Conservation (phyloP, 306 rosid species). For the Mimosa bimucronata region DNA sequence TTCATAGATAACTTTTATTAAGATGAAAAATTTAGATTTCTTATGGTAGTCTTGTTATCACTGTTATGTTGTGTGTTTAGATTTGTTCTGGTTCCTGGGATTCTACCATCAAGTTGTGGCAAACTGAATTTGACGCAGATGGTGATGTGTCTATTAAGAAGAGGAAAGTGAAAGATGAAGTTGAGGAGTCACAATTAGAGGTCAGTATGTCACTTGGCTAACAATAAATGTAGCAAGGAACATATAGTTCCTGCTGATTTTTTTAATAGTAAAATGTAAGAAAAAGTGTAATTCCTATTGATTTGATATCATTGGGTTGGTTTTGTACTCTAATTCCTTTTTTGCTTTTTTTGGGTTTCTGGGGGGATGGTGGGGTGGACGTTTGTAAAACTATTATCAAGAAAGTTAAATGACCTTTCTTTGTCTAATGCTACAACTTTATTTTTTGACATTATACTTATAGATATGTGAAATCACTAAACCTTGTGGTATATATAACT, state of each 20-base stretch:
- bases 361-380: neutral
- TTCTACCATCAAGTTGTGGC: slow-evolving; percentile 83
- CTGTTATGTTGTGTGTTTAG: slow-evolving; percentile 45
- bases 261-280: neutral
- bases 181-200: slow-evolving; percentile 76
- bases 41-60: slow-evolving; percentile 30
- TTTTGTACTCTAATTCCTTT: neutral
- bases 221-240: neutral
- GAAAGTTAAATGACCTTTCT: slow-evolving; percentile 21
- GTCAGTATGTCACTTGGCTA: slow-evolving; percentile 38
- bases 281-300: neutral
- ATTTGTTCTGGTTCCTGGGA: slow-evolving; percentile 98
- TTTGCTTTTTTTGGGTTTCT: neutral
- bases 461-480: slow-evolving; percentile 6
- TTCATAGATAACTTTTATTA: slow-evolving; percentile 15
- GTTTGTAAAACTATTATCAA: slow-evolving; percentile 18
- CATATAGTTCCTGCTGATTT: neutral
- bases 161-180: slow-evolving; percentile 62
- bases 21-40: slow-evolving; percentile 10
- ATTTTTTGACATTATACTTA: slow-evolving; percentile 1
- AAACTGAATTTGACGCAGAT: slow-evolving; percentile 55
- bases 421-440: slow-evolving; percentile 8
- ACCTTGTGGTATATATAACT: slow-evolving; percentile 17
- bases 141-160: slow-evolving; percentile 75
- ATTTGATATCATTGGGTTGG: neutral